phyloP scores from a whole-genome alignment of 2,329 filamentous ascomycete species.

The Purpureocillium lavendulum region DNA sequence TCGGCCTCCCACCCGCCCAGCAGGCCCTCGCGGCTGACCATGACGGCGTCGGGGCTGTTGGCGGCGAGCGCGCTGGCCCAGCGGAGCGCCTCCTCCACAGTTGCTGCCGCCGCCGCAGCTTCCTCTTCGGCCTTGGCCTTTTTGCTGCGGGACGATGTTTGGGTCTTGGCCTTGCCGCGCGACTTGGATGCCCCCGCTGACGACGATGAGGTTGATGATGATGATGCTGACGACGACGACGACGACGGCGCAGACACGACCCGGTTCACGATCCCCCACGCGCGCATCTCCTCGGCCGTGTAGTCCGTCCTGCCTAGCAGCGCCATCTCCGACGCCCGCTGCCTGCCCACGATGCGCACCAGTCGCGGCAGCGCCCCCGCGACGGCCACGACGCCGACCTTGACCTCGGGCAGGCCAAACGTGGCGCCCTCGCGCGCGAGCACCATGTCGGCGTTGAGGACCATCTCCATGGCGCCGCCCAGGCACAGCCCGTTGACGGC shows the following conservation, averaged over 20 bases:
- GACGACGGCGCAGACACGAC: constrained; percentile 38
- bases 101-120: too few relatives aligned
- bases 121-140: too few relatives aligned
- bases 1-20: constrained; percentile 65
- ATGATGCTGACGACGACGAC: constrained; percentile 32
- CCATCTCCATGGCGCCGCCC: constrained; percentile 72
- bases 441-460: constrained; percentile 64
- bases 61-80: constrained; percentile 53
- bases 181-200: too few relatives aligned
- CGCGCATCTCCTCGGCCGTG: constrained; percentile 47
- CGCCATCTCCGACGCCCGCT: constrained; percentile 64
- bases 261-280: constrained; percentile 64
- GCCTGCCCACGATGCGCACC: constrained; percentile 55
- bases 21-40: constrained; percentile 65
- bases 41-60: constrained; percentile 61
- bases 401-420: constrained; percentile 66
- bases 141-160: too few relatives aligned
- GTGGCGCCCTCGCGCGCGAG: constrained; percentile 48
- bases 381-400: constrained; percentile 60
- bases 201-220: too few relatives aligned
- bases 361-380: constrained; percentile 64
- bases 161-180: too few relatives aligned
- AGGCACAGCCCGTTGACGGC: constrained; percentile 70
- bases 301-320: constrained; percentile 57
- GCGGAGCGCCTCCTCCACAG: constrained; percentile 41